phyloP scores from a whole-genome alignment of 2,329 filamentous ascomycete species.

The Xenosphaeropsis pyriputrescens region DNA sequence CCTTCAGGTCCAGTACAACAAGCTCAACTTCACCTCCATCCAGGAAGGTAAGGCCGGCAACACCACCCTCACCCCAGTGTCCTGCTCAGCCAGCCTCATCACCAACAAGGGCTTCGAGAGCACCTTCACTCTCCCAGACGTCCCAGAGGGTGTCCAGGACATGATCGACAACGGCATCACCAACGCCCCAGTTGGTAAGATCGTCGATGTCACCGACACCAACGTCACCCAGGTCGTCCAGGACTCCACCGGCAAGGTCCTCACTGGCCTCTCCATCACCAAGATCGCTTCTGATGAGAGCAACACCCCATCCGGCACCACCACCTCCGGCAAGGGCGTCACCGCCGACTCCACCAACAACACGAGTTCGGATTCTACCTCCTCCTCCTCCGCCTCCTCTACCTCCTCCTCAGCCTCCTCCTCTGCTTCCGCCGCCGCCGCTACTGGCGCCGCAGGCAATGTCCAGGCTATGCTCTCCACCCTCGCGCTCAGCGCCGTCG shows the following conservation, averaged over 20 bases:
- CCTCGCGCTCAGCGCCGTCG: no score
- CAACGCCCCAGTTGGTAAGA: constrained; percentile 46
- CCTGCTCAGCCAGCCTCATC: constrained; percentile 55
- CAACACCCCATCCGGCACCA: constrained; percentile 36
- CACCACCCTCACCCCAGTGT: constrained; percentile 38
- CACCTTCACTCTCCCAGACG: constrained; percentile 63
- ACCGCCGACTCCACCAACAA: constrained; percentile 1
- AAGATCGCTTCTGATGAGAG: constrained; percentile 31
- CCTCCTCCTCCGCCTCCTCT: background rate
- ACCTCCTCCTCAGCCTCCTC: constrained; percentile 2
- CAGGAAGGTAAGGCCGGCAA: constrained; percentile 44
- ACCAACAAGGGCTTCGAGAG: constrained; percentile 50
- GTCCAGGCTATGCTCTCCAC: no score
- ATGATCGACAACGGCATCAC: constrained; percentile 66
- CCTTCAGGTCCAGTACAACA: constrained; percentile 60
- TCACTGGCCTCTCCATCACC: constrained; percentile 48
- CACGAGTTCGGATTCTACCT: background rate
- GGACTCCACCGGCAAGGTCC: constrained; percentile 34
- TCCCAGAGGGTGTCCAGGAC: constrained; percentile 51
- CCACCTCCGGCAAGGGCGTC: constrained; percentile 13
- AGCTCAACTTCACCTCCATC: constrained; percentile 56
- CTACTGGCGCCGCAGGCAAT: constrained; percentile 1
- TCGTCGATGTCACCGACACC: constrained; percentile 42
- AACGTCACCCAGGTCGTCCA: constrained; percentile 42
- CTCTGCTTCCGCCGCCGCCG: constrained; percentile 7